Evolutionary conservation across 2,329 filamentous ascomycete species (phyloP).

Genomic region (Talaromyces piceae): DNA sequence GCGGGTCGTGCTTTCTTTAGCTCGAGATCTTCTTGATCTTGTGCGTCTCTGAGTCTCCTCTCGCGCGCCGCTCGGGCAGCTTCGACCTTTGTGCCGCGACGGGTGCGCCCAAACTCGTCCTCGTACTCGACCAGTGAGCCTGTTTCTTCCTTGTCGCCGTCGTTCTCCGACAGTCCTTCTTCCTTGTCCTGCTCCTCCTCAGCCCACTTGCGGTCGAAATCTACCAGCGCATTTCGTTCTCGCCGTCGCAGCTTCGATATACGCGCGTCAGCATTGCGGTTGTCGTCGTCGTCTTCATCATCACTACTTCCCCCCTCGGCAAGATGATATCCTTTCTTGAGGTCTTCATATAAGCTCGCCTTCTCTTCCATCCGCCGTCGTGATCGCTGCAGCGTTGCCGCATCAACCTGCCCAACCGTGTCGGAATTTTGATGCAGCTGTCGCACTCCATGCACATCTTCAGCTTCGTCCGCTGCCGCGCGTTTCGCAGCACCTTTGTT

Average conservation of each 20-base stretch:
- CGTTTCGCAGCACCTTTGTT: constrained; percentile 58
- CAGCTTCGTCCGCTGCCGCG: constrained; percentile 51
- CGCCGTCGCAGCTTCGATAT: constrained; percentile 53
- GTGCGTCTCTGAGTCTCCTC: constrained; percentile 23
- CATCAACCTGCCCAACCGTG: constrained; percentile 56
- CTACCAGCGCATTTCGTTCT: constrained; percentile 57
- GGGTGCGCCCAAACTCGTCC: constrained; percentile 85
- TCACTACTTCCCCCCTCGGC: constrained; percentile 30
- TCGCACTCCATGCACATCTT: constrained; percentile 32
- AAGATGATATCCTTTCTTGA: constrained; percentile 86
- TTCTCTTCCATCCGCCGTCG: constrained; percentile 85
- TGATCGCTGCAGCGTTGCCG: constrained; percentile 54
- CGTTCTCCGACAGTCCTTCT: constrained; percentile 19
- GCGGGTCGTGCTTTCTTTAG: constrained; percentile 38
- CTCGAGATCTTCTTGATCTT: constrained; percentile 7
- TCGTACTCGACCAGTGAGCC: constrained; percentile 73
- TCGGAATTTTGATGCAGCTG: constrained; percentile 55
- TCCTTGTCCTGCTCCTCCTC: constrained; percentile 48
- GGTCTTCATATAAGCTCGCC: constrained; percentile 74
- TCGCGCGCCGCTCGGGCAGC: constrained; percentile 56
- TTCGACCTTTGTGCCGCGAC: constrained; percentile 64
- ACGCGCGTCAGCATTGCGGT: constrained; percentile 30
- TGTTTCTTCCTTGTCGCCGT: constrained; percentile 34
- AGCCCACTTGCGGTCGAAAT: constrained; percentile 96
- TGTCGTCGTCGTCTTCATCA: constrained; percentile 23